phyloP scores from a whole-genome alignment of 2,329 filamentous ascomycete genomes.

The Trichocomaceae sp. region DNA sequence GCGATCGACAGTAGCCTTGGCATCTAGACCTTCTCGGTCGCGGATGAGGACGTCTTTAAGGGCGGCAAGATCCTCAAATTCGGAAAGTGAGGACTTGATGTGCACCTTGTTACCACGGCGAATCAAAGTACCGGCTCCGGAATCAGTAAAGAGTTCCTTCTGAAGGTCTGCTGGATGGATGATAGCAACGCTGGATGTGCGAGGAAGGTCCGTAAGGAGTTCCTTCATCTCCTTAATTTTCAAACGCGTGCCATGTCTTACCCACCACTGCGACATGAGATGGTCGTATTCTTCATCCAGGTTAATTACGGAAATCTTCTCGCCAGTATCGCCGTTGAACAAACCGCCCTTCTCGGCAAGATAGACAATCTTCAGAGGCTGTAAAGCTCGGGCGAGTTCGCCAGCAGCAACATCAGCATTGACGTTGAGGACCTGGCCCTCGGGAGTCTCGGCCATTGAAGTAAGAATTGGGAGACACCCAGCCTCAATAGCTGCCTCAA shows the following conservation, averaged over 20 bases:
- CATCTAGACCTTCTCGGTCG: conserved; percentile 74
- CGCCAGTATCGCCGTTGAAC: conserved; percentile 85
- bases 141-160: conserved; percentile 95
- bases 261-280: conserved; percentile 91
- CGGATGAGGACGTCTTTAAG: conserved; percentile 77
- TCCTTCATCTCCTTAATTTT: conserved; percentile 99
- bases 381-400: conserved; percentile 78
- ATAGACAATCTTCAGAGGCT: conserved; percentile 96
- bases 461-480: conserved; percentile 90
- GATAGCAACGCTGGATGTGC: conserved; percentile 91
- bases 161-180: conserved; percentile 94
- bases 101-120: conserved; percentile 85
- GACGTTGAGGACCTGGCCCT: conserved; percentile 91
- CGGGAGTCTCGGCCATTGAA: conserved; percentile 88
- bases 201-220: conserved; percentile 77
- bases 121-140: conserved; percentile 87
- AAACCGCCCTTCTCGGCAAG: conserved; percentile 96
- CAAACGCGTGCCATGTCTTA: conserved; percentile 84
- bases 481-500: conserved; percentile 84
- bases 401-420: conserved; percentile 96
- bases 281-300: conserved; percentile 92
- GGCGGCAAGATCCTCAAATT: conserved; percentile 68
- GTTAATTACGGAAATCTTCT: conserved; percentile 96
- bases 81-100: conserved; percentile 61
- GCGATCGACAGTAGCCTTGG: conserved; percentile 74